Percentiles rank a stretch among this genome's conserved stretches.
Conservation (phyloP, 139 green algal genomes). For the Picochlorum sp. region DNA sequence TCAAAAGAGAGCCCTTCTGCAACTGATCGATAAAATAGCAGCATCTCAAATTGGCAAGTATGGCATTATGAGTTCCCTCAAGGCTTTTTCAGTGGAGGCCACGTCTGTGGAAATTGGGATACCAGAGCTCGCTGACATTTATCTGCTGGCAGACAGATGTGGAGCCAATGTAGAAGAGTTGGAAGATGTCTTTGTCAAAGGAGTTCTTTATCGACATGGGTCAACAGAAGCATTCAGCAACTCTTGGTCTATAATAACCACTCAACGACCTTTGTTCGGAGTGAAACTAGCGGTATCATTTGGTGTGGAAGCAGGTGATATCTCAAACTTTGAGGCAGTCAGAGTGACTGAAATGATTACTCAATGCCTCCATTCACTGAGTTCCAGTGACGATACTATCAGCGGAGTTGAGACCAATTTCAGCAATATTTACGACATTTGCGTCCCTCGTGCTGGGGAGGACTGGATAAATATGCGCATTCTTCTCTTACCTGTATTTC, state of each 20-base stretch:
- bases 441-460: no score
- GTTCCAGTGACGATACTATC: no score
- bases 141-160: conserved; percentile 6
- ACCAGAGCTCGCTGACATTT: neutral
- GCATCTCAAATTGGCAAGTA: neutral
- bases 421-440: no score
- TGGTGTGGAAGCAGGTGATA: neutral
- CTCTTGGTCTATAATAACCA: neutral
- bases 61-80: neutral
- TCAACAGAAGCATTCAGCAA: neutral
- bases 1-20: neutral
- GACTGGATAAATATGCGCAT: no score
- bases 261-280: neutral
- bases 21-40: neutral
- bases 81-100: neutral
- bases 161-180: neutral
- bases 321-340: neutral
- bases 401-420: no score
- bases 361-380: no score
- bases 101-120: neutral
- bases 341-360: neutral
- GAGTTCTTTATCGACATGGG: conserved; percentile 1
- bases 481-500: no score
- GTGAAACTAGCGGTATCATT: neutral
- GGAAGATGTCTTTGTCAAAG: neutral